Evolutionary conservation across 1,139 yeast species (phyloP).

Genomic region (Tardiomyces blankii): DNA sequence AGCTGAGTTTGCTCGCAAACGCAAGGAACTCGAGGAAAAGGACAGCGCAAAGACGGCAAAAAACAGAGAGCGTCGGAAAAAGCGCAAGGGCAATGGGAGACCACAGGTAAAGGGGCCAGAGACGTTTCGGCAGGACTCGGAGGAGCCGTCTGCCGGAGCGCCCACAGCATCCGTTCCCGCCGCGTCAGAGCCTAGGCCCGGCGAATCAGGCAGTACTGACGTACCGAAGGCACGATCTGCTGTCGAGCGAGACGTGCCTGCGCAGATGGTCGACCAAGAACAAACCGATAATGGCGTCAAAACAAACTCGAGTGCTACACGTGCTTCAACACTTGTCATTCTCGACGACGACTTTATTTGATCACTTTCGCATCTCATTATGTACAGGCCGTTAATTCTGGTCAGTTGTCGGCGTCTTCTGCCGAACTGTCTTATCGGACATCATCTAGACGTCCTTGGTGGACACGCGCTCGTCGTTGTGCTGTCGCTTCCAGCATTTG

Average conservation of each 20-base stretch:
- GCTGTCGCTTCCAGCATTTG: conserved; percentile 53
- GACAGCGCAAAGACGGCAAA: conserved; percentile 22
- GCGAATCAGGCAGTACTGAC: too few species aligned
- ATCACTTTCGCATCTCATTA: neutral
- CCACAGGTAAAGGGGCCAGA: neutral
- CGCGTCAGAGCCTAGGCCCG: too few species aligned
- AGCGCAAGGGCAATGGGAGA: conserved; percentile 8
- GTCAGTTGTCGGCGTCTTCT: too few species aligned
- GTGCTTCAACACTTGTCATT: neutral
- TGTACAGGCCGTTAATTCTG: too few species aligned
- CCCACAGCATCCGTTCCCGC: neutral
- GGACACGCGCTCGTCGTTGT: conserved; percentile 47
- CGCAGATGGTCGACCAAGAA: too few species aligned
- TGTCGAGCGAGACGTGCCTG: neutral
- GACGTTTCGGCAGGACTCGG: conserved; percentile 1
- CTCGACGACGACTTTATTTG: neutral
- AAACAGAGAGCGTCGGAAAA: conserved; percentile 19
- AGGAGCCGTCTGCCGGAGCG: neutral
- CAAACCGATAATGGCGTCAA: too few species aligned
- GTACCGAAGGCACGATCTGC: too few species aligned
- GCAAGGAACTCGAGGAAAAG: conserved; percentile 7
- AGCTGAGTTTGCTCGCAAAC: conserved; percentile 18
- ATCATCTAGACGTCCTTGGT: conserved; percentile 6
- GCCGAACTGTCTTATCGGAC: too few species aligned
- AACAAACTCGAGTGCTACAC: too few species aligned